phyloP scores from a whole-genome alignment of 768 basidiomycete genomes.

The Naganishia friedmannii region DNA sequence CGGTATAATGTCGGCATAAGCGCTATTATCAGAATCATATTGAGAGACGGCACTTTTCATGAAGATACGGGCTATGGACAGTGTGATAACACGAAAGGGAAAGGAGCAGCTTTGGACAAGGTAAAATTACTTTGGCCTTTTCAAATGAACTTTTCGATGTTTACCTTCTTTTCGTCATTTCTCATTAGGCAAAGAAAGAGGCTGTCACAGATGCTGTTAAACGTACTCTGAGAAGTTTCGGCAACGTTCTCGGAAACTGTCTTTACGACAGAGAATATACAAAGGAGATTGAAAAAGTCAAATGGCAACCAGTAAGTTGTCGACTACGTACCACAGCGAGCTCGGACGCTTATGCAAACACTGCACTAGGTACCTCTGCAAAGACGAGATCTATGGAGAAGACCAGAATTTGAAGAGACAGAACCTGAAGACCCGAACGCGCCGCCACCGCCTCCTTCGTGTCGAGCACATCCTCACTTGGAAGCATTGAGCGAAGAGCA shows the following conservation, averaged over 20 bases:
- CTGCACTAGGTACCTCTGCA: conserved; percentile 42
- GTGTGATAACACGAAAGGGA: conserved; percentile 78
- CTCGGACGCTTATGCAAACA: background rate
- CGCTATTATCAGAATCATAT: conserved; percentile 78
- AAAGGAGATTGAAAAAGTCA: conserved; percentile 80
- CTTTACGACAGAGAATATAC: conserved; percentile 92
- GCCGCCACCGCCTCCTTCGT: background rate
- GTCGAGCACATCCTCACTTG: conserved; percentile 9
- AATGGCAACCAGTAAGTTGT: conserved; percentile 71
- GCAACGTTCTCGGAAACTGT: conserved; percentile 92
- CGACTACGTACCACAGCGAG: background rate
- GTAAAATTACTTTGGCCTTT: conserved; percentile 54
- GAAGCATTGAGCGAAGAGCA: conserved; percentile 9
- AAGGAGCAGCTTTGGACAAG: conserved; percentile 85
- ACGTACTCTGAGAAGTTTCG: conserved; percentile 84
- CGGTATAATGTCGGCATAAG: conserved; percentile 52
- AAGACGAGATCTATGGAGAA: conserved; percentile 42
- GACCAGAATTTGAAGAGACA: conserved; percentile 43
- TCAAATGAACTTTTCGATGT: background rate
- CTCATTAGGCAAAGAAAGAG: conserved; percentile 86
- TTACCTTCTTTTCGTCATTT: background rate
- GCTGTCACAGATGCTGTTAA: conserved; percentile 94
- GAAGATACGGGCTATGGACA: conserved; percentile 93
- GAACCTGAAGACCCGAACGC: conserved; percentile 3
- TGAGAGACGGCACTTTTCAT: conserved; percentile 81